phyloP scores from a whole-genome alignment of 495 filamentous ascomycete genomes.

The Lophiostoma macrostomum region DNA sequence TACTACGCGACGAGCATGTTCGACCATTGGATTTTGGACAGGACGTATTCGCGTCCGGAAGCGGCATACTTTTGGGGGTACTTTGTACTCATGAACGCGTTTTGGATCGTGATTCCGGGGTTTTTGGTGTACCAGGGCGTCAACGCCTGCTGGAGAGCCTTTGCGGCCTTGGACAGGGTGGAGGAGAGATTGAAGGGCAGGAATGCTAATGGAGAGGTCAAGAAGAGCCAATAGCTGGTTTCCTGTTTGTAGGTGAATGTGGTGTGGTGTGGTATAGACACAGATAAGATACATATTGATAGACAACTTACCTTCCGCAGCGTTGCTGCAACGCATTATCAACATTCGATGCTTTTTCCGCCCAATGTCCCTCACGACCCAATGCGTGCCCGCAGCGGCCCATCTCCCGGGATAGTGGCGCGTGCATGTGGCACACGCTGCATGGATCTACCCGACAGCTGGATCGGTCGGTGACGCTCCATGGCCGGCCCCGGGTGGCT shows the following conservation, averaged over 20 bases:
- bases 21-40: constrained; percentile 56
- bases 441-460: no score
- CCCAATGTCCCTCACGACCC: no score
- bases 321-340: no score
- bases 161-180: constrained; percentile 26
- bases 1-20: constrained; percentile 81
- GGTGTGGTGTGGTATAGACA: not conserved
- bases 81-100: constrained; percentile 79
- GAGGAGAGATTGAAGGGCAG: constrained; percentile 29
- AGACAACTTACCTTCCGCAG: no score
- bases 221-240: constrained; percentile 25
- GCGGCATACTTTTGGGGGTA: constrained; percentile 83
- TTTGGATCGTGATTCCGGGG: constrained; percentile 76
- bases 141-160: constrained; percentile 12
- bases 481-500: no score
- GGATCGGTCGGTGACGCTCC: no score
- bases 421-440: no score
- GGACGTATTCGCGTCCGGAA: constrained; percentile 72
- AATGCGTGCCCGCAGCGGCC: no score
- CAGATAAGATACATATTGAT: no score
- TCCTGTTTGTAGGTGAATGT: not conserved
- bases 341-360: no score
- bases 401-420: no score
- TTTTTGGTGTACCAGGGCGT: constrained; percentile 32
- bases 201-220: constrained; percentile 15